Evolutionary conservation across 1,284 basidiomycete species (phyloP).

Genomic region (Cutaneotrichosporon spelunceum): DNA sequence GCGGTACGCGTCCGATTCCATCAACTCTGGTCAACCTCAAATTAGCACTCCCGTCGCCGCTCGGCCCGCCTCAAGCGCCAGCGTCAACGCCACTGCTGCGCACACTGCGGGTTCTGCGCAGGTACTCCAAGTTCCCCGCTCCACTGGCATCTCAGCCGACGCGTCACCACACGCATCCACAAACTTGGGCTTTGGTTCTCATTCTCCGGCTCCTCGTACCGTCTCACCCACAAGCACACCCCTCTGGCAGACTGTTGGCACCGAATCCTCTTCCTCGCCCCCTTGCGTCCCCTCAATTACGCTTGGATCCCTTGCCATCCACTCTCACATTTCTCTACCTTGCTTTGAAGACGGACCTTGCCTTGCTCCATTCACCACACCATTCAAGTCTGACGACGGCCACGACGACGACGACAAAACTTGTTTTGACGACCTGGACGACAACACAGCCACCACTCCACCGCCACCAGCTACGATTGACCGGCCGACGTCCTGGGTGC

Average conservation of each 20-base stretch:
- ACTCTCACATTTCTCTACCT: conserved; percentile 35
- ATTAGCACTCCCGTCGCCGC: background rate
- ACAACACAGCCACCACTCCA: background rate
- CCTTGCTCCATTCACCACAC: conserved; percentile 3
- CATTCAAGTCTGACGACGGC: conserved; percentile 6
- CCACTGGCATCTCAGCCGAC: background rate
- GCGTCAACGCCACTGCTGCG: background rate
- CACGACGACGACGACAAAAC: conserved; percentile 7
- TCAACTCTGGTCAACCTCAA: background rate
- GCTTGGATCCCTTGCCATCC: conserved; percentile 26
- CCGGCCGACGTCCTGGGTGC: conserved; percentile 2
- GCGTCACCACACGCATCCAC: background rate
- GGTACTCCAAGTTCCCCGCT: background rate
- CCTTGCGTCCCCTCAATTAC: background rate
- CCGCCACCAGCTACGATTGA: conserved; percentile 10
- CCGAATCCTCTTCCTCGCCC: background rate
- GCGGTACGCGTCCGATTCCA: conserved; percentile 2
- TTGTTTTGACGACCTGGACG: conserved; percentile 5
- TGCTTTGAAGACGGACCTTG: conserved; percentile 28
- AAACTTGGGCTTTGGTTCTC: background rate
- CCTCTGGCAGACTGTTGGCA: background rate
- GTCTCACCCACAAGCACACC: background rate
- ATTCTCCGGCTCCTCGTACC: background rate
- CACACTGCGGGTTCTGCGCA: background rate
- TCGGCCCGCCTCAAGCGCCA: background rate